A percentile compares a stretch with the other conserved stretches of the same genome.
Evolutionary conservation across 257 asterid species (phyloP).

Genomic region (Nemophila menziesii): DNA sequence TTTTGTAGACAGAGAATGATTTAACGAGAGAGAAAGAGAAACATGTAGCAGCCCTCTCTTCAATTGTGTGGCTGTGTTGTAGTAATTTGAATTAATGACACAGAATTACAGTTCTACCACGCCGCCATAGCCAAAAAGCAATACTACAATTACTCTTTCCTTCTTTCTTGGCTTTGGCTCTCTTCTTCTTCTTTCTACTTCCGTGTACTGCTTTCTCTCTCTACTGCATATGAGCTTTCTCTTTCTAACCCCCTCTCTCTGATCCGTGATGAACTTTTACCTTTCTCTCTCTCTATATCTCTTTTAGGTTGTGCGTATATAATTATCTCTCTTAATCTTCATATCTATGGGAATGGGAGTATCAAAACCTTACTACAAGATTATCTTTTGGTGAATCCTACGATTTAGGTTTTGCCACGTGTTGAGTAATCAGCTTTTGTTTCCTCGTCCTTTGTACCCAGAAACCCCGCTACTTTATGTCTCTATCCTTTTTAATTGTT

Average conservation of each 20-base stretch:
- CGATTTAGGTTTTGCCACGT: constrained; percentile 31
- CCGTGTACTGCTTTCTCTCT: neutral
- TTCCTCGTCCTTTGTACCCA: constrained; percentile 47
- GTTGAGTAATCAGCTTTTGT: constrained; percentile 31
- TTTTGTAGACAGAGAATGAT: constrained; percentile 14
- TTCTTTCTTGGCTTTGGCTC: constrained; percentile 3
- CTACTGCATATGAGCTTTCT: neutral
- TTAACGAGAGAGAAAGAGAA: neutral
- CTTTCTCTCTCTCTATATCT: constrained; percentile 2
- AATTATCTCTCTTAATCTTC: constrained; percentile 14
- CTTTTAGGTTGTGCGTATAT: neutral
- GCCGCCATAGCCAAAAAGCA: constrained; percentile 72
- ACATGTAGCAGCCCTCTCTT: constrained; percentile 10
- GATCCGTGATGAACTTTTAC: neutral
- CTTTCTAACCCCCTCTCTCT: no score
- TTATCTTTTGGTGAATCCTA: constrained; percentile 24
- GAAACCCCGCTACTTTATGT: constrained; percentile 77
- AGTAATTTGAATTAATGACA: constrained; percentile 36
- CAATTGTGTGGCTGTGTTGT: constrained; percentile 41
- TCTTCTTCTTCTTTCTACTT: neutral
- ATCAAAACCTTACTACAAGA: constrained; percentile 15
- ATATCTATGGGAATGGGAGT: constrained; percentile 7
- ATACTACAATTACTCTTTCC: no score
- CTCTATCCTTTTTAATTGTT: constrained; percentile 23
- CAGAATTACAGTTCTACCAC: constrained; percentile 79